A percentile compares a stretch with the other conserved stretches of the same genome.
phyloP scores from a whole-genome alignment of 2,329 filamentous ascomycete species.

The Aureobasidium subglaciale region DNA sequence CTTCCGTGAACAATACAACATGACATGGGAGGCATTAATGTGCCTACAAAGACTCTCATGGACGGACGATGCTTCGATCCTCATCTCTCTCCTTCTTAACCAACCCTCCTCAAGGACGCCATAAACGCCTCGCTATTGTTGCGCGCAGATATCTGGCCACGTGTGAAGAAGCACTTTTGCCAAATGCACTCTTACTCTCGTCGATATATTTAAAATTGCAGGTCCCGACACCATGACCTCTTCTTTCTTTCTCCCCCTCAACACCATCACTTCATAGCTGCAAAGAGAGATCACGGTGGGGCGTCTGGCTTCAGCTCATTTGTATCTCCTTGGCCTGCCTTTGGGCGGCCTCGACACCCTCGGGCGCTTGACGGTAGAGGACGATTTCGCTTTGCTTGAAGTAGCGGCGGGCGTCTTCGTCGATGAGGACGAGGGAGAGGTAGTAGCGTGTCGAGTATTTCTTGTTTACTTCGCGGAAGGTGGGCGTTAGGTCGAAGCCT shows the following conservation, averaged over 20 bases:
- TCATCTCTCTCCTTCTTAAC: not conserved
- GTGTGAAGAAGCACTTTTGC: too few relatives aligned
- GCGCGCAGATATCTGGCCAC: not conserved
- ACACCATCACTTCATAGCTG: not conserved
- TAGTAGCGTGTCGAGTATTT: slow-evolving; percentile 99
- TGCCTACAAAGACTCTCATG: too few relatives aligned
- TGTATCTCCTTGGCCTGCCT: slow-evolving; percentile 40
- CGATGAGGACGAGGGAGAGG: slow-evolving; percentile 67
- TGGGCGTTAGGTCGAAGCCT: slow-evolving; percentile 94
- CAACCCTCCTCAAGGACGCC: slow-evolving; percentile 5
- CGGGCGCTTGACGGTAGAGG: slow-evolving; percentile 70
- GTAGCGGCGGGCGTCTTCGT: slow-evolving; percentile 82
- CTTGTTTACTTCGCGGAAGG: slow-evolving; percentile 99
- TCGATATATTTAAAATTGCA: too few relatives aligned
- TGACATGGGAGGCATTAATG: too few relatives aligned
- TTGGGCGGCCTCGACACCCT: slow-evolving; percentile 41
- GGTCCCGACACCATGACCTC: not conserved
- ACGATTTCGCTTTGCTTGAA: slow-evolving; percentile 99
- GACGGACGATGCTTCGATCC: too few relatives aligned
- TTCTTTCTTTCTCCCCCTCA: not conserved
- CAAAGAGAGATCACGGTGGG: slow-evolving; percentile 11
- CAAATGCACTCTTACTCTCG: too few relatives aligned
- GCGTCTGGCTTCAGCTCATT: slow-evolving; percentile 23
- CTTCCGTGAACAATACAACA: not conserved
- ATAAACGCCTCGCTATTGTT: slow-evolving; percentile 3